Base-by-base conservation (phyloP, 2,329 filamentous ascomycete species). In the Scolecobasidium constrictum region DNA sequence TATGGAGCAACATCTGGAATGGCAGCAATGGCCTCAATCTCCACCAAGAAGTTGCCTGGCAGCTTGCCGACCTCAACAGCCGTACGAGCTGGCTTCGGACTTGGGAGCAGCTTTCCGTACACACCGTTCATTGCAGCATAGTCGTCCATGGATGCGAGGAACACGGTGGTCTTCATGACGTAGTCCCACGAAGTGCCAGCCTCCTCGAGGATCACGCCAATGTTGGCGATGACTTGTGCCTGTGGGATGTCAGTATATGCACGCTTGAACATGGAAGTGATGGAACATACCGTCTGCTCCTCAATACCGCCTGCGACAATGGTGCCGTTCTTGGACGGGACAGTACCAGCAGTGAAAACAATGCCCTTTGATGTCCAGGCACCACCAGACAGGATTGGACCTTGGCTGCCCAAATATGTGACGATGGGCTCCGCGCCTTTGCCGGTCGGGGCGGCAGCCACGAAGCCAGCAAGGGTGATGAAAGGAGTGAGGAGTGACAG, bases 171-270 rank as follows among this genome's bases (percentile, higher is more conserved):
- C 40, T 59, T 58, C 47, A 59, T 47, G n/a, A 58, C 55, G 17
- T 57, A 56, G 26, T 56, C 53, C 54, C 53, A 57, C 4, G 54
- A 56, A 7, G 56, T 57, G 3, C 56, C 56, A 5, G 55, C 56
- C 40, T 57, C 56, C 36, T 52, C 52, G 7, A 59, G 52, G 5
- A 56, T 49, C 1, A 46, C 51, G 1, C 47, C 55, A 17, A 59
- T 57, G 45, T 58, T 58, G 42, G 56, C 57, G 46, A 59, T 53
- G 35, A 59, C 55, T 51, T 57, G 56, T 1, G 56, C 55, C 54
- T 58, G n/a, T n/a, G n/a, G n/a, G n/a, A n/a, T n/a, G n/a, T 17
- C 13, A 36, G 6, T 38, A n/a, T 11, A n/a, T 39, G 16, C n/a
- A 13, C 18, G 40, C 34, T 9, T 15, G 11, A 9, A 17, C 15